A percentile compares a stretch with the other conserved stretches of the same genome.
phyloP scores from a whole-genome alignment of 129 eudicot species.

The Rutidosis leptorrhynchoides region DNA sequence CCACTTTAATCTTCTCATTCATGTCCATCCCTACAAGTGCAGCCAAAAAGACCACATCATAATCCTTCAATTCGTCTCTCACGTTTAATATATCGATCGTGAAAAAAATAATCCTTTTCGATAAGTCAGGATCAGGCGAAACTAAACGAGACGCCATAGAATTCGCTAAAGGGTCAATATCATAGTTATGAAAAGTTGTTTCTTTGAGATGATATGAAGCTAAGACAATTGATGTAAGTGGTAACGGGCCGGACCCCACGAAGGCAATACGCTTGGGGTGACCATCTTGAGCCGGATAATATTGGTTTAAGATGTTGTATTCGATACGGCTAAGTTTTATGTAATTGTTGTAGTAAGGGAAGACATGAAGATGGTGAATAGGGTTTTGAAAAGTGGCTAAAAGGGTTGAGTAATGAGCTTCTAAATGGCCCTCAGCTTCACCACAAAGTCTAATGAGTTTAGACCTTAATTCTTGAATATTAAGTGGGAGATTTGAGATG shows the following conservation, averaged over 20 bases:
- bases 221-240: slow-evolving; percentile 74
- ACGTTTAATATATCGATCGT: slow-evolving; percentile 64
- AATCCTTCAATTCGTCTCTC: slow-evolving; percentile 42
- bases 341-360: slow-evolving; percentile 78
- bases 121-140: slow-evolving; percentile 47
- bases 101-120: slow-evolving; percentile 61
- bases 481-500: slow-evolving; percentile 44
- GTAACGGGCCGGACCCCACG: slow-evolving; percentile 92
- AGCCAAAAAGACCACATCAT: slow-evolving; percentile 78
- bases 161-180: slow-evolving; percentile 68
- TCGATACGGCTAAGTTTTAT: slow-evolving; percentile 68
- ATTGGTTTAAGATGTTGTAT: slow-evolving; percentile 47
- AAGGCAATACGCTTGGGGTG: slow-evolving; percentile 56
- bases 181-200: slow-evolving; percentile 70
- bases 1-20: slow-evolving; percentile 50
- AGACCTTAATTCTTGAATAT: slow-evolving; percentile 59
- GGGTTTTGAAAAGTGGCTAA: slow-evolving; percentile 53
- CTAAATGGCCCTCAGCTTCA: slow-evolving; percentile 72
- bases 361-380: slow-evolving; percentile 54
- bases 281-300: slow-evolving; percentile 17
- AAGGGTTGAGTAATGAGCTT: slow-evolving; percentile 63
- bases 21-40: slow-evolving; percentile 89
- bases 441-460: slow-evolving; percentile 71
- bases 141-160: slow-evolving; percentile 59
- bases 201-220: slow-evolving; percentile 56